A percentile compares a stretch with the other conserved stretches of the same genome.
These are phyloP conservation scores for Coleophoma eucalyptorum DNA, from an alignment of 2,329 filamentous ascomycete species.

Conservation along the genomic window DNA sequence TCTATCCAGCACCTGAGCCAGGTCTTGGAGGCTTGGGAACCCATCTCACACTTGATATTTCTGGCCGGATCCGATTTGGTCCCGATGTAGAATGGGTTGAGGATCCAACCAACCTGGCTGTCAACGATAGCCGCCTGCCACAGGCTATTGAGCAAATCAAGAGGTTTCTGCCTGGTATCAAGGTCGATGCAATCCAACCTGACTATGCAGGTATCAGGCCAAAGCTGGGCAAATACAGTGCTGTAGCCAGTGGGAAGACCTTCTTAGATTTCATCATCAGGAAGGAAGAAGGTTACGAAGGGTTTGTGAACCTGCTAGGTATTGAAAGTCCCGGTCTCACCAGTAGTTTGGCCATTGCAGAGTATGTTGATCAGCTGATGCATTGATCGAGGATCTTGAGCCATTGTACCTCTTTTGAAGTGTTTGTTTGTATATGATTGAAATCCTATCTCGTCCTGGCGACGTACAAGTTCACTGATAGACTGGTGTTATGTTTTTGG, in stretches of 20 bases:
- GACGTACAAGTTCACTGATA: too few species aligned
- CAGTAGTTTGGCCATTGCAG: constrained; percentile 79
- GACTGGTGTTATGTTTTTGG: too few species aligned
- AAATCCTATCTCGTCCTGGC: too few species aligned
- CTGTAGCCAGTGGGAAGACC: constrained; percentile 58
- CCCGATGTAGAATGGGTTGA: constrained; percentile 95
- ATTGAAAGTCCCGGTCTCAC: constrained; percentile 94
- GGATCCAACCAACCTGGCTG: constrained; percentile 63
- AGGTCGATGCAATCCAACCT: constrained; percentile 60
- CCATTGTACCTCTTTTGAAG: too few species aligned
- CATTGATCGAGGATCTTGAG: too few species aligned
- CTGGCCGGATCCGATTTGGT: constrained; percentile 81
- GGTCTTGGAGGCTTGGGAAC: constrained; percentile 85
- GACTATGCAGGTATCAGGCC: constrained; percentile 93
- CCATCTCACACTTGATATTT: constrained; percentile 87
- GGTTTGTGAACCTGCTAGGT: constrained; percentile 85
- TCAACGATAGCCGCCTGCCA: constrained; percentile 58
- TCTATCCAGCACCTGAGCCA: constrained; percentile 84
- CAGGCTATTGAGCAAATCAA: constrained; percentile 72
- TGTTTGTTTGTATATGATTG: too few species aligned
- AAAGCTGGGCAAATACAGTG: constrained; percentile 63
- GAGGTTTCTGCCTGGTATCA: constrained; percentile 73
- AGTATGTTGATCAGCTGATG: constrained; percentile 55
- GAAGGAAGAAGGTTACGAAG: constrained; percentile 71
- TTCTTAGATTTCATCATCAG: constrained; percentile 84